Evolutionary conservation across 148 eudicot species (phyloP), one percentile per base, ranked within the genome.

Genomic region (Tetragonia tetragonoides): DNA sequence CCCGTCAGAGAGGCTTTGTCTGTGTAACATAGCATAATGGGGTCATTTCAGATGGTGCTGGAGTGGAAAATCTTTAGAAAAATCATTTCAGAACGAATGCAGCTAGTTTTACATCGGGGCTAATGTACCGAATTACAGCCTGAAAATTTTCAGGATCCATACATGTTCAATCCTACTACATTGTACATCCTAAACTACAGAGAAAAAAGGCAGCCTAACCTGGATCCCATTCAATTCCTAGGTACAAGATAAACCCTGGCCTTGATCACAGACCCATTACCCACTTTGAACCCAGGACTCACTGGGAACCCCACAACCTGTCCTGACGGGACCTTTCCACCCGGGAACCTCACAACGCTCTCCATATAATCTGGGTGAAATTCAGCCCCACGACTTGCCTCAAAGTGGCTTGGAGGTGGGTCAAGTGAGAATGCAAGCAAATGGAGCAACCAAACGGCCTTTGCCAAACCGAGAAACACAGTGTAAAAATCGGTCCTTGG

Each of bases 391-490:
- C 83, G 80, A 68, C 92, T 89, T 15, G 93, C 99, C 90, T 95
- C 99, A 38, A 93, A 95, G 83, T 90, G 97, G 75, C 93, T 91
- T 40, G 99, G 99, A 24, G 97, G 88, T 15, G 97, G 97, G 39
- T 93, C 97, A 53, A 91, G 80, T 12, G 99, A 86, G 73, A 95
- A 95, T 1, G 99, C 97, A 15, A 93, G 88, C 91, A 95, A 84
- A 73, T 95, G 99, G 62, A 95, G 89, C 88, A 95, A 68, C 99
- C 99, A 95, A 21, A 93, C 89, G 6, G 99, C 85, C 87, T 95
- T 95, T 0, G 97, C 95, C 70, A 91, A 84, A 73, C 85, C 87
- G 64, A 90, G 82, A 46, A 95, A 95, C 84, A 88, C 95, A 0
- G 88, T 85, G 56, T 95, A 95, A 72, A 95, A 95, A 74, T 78